phyloP scores from a whole-genome alignment of 192 early-diverging fungal genomes.

The Backusella parvicylindrica region DNA sequence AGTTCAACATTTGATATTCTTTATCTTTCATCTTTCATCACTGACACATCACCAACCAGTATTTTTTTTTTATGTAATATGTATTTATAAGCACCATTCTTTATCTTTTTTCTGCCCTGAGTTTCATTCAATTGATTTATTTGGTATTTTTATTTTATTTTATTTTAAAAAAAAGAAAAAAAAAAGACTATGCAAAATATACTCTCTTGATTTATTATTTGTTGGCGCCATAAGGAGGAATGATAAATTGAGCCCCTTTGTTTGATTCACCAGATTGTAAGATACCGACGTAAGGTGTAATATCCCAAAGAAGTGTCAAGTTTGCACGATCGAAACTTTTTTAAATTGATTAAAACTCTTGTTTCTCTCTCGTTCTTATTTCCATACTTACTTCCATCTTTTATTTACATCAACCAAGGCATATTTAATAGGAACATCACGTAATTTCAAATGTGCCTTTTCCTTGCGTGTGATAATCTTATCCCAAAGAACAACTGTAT shows the following conservation, averaged over 20 bases:
- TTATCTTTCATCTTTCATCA: neutral
- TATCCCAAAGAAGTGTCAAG: constrained; percentile 77
- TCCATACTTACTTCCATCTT: constrained; percentile 59
- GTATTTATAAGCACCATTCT: neutral
- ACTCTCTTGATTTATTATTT: neutral
- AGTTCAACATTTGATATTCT: neutral
- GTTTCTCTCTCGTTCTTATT: neutral
- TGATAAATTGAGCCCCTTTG: neutral
- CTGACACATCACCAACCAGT: neutral
- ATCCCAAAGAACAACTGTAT: constrained; percentile 85
- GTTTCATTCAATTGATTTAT: neutral
- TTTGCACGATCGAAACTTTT: constrained; percentile 55
- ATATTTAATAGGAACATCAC: constrained; percentile 65
- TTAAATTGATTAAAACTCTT: neutral
- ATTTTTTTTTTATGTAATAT: neutral
- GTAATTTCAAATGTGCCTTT: constrained; percentile 55
- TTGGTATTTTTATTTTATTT: neutral
- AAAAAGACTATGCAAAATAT: neutral
- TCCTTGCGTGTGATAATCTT: constrained; percentile 69
- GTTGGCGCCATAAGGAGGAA: neutral
- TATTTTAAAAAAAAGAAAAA: neutral
- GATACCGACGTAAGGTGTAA: constrained; percentile 76
- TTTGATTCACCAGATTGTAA: constrained; percentile 44
- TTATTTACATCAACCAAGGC: constrained; percentile 61
- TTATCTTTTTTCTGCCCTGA: neutral